Evolutionary conservation across 192 early-diverging fungal genomes (phyloP), one percentile per base, ranked within the genome.

Genomic region (Mortierella alpina): DNA sequence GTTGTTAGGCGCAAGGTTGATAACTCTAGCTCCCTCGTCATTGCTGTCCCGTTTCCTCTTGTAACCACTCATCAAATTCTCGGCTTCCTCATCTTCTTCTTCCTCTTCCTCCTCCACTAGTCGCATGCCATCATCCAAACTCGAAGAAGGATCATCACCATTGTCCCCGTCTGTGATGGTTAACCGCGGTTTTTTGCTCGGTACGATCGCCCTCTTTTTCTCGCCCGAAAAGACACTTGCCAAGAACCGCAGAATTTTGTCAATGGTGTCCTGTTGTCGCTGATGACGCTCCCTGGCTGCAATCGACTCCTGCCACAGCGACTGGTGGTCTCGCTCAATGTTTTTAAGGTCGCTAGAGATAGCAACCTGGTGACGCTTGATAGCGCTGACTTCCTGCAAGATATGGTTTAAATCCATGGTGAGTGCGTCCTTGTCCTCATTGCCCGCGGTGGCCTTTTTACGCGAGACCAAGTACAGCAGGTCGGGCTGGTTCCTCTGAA

Each of bases 241-340:
- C 77, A 99, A 80, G 83, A 99, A 99, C 9, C 91, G 77, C 67
- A 99, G 63, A 62, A 99, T 97, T 81, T 96, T 97, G 84, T 97
- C 93, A 41, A 99, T 97, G 4, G 92, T 95, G 14, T 91, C 91
- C 75, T 98, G 96, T 76, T 98, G 96, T 49, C 91, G 80, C 47
- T 92, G 91, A 82, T 96, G 92, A 41, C 92, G 87, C 60, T 95
- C 92, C 31, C 94, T 88, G 23, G 94, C 85, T 0, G 84, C 75
- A 6, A 91, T 74, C 0, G 93, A 90, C 68, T 98, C 95, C 60
- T 89, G 89, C 97, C 97, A 99, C 23, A 99, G 80, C 51, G 90
- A 83, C 80, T 94, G 91, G 82, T 97, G 95, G 54, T 98, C 95
- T n/a, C 90, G 83, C 70, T 99, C 94, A 31, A 99, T 90, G 39